Evolutionary conservation across 2,329 filamentous ascomycete genomes (phyloP).

Genomic region (Diaporthe humulicola): DNA sequence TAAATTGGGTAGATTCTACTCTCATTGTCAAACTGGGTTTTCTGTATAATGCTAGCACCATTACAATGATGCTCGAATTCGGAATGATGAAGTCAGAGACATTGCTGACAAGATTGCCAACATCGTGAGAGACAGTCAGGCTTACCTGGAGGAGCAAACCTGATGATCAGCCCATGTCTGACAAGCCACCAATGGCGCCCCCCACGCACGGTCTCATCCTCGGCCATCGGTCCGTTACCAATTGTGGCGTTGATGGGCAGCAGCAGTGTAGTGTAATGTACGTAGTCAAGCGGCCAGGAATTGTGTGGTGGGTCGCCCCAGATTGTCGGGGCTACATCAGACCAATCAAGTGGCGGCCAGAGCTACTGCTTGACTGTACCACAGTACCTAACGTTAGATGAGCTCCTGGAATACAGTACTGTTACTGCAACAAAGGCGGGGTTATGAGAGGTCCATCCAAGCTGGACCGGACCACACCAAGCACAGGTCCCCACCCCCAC

Average conservation of each 20-base stretch:
- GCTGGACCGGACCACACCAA: too few species aligned
- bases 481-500: neutral
- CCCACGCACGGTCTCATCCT: neutral
- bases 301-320: neutral
- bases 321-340: neutral
- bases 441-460: neutral
- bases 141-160: neutral
- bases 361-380: neutral
- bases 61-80: neutral
- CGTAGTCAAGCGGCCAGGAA: neutral
- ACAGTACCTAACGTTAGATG: neutral
- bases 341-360: neutral
- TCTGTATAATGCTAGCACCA: neutral
- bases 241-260: neutral
- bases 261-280: neutral
- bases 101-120: neutral
- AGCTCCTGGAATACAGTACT: neutral
- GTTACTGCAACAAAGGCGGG: neutral
- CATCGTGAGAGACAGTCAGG: neutral
- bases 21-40: neutral
- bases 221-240: constrained; percentile 19
- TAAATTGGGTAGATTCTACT: neutral
- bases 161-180: neutral
- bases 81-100: neutral
- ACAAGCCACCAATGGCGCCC: neutral